phyloP scores from a whole-genome alignment of 345 rosid genomes.

The Eucalyptus paniculata region DNA sequence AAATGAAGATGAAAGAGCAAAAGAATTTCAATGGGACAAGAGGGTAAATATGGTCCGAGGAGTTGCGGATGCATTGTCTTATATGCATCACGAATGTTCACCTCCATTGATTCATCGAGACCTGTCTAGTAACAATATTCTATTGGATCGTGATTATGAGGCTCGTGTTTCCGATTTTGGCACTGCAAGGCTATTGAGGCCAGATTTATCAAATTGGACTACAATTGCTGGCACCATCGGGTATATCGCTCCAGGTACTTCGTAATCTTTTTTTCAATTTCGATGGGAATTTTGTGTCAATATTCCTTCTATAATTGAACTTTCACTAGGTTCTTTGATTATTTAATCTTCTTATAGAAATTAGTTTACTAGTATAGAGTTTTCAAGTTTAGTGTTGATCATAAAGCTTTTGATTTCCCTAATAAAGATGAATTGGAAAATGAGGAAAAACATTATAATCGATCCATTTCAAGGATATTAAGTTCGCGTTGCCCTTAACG shows the following conservation, averaged over 20 bases:
- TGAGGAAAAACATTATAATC: neutral
- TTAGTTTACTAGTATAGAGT: neutral
- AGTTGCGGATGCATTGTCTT: neutral
- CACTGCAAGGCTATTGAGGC: neutral
- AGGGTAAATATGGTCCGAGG: neutral
- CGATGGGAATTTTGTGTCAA: neutral
- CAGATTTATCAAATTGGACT: neutral
- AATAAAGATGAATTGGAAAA: neutral
- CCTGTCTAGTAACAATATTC: accelerated
- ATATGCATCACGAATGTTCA: neutral
- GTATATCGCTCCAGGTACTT: neutral
- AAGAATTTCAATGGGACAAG: neutral
- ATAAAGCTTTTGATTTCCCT: neutral
- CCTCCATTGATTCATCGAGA: neutral
- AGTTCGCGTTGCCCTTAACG: accelerated
- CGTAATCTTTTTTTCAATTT: neutral
- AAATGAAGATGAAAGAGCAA: neutral
- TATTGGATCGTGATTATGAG: too few relatives aligned
- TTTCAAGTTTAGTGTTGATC: neutral
- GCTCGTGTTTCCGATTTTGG: neutral
- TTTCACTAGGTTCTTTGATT: too few relatives aligned
- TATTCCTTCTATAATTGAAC: too few relatives aligned
- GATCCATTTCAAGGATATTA: neutral
- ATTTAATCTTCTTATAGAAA: neutral
- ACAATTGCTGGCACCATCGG: neutral